Evolutionary conservation across 345 rosid genomes (phyloP).

Genomic region (Lepidium sativum): DNA sequence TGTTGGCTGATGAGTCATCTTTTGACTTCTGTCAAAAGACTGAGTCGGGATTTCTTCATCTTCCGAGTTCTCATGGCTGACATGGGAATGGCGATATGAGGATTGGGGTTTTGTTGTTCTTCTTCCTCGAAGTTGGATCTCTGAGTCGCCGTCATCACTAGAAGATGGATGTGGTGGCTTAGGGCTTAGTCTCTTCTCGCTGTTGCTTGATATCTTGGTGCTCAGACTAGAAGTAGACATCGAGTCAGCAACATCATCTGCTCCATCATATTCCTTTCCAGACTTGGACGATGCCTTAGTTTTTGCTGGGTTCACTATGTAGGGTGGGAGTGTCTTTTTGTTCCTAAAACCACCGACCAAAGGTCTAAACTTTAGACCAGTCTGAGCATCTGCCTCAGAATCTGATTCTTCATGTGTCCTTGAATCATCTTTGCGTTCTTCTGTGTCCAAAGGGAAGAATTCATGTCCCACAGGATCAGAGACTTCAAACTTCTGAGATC

Average conservation of each 20-base stretch:
- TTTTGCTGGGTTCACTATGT: constrained; percentile 21
- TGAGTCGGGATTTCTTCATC: constrained; percentile 1
- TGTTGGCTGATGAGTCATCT: constrained; percentile 13
- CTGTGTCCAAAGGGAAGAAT: constrained; percentile 6
- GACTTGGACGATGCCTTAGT: constrained; percentile 24
- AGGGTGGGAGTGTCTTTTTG: constrained; percentile 50
- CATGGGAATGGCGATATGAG: constrained; percentile 1
- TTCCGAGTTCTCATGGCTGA: constrained; percentile 10
- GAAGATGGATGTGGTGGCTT: constrained; percentile 18
- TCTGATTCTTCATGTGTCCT: constrained; percentile 24
- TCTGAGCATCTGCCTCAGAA: constrained; percentile 11
- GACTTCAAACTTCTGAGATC: constrained; percentile 20
- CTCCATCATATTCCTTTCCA: constrained; percentile 23
- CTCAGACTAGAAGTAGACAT: constrained; percentile 15
- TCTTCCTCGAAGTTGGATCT: constrained; percentile 25
- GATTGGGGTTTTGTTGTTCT: constrained; percentile 3
- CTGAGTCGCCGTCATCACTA: constrained; percentile 33
- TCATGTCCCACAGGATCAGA: constrained; percentile 25
- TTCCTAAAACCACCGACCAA: constrained; percentile 65
- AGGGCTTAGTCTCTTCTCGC: constrained; percentile 22
- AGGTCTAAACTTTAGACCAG: constrained; percentile 44
- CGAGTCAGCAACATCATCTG: constrained; percentile 8
- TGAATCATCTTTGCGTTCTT: constrained; percentile 24
- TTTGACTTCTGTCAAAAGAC: constrained; percentile 5
- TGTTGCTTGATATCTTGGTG: constrained; percentile 26